Base-by-base conservation (phyloP, 345 rosid genomes). In the Acer saccharum region DNA sequence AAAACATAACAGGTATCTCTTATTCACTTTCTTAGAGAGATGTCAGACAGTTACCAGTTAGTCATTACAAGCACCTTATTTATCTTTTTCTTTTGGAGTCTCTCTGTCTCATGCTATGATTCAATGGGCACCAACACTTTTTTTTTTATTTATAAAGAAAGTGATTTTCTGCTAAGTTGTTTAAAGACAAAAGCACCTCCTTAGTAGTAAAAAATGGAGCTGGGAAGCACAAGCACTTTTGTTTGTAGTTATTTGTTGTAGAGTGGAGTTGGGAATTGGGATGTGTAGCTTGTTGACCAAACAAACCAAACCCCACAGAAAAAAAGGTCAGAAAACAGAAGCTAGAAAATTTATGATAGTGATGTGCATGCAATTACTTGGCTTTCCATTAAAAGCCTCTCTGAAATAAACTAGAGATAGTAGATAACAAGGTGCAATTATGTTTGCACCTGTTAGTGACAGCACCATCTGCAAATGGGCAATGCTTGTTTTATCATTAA, bases 291-390 rank as follows among this genome's bases (percentile, higher is more conserved):
- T 69, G 63, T 71, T 75, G 75, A 60, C 73, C 66, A 52, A 46
- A 41, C 7, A 23, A 41, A 46, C 43, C 69, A 46, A 6, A 41
- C 58, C 43, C 64, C 18, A 20, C 16, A 7, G 12, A 10, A 35
- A 44, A 52, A 44, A 46, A 23, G 50, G 77, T 68, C 72, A 76
- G 66, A 55, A 3, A 7, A 68, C 74, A 70, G 67, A 76, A 63
- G 63, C 78, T 61, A 76, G 65, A 79, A 60, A 76, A 63, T 79
- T 76, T 55, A 73, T 68, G 81, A 76, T 55, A 69, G 68, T 2
- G 72, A 76, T 57, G n/a, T 68, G 50, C 20, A 25, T n/a, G n/a
- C n/a, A n/a, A 57, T 50, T 11, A 16, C 21, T 65, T 69, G 46
- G 6, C n/a, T 68, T 50, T 52, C 68, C 71, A 21, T 29, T 7